Evolutionary conservation across 108 stramenopile species (phyloP), one percentile per base, ranked within the genome.

Genomic region (Skeletonema menzelii): DNA sequence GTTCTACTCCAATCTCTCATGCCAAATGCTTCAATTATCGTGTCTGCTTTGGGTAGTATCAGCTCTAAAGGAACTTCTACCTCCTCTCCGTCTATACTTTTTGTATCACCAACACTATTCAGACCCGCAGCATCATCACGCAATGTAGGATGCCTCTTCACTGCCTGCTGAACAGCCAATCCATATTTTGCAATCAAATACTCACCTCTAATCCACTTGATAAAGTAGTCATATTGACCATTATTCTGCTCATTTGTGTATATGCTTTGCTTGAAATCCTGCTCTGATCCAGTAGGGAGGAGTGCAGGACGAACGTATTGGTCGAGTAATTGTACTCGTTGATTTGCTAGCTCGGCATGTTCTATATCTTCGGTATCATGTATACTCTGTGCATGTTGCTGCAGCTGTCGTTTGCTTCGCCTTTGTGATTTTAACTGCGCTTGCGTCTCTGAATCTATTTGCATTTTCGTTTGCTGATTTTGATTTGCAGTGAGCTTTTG

Each of bases 161-260:
- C n/a, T 12, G 74, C 73, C 13, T 53, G 27, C 70, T 75, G 77
- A 24, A 88, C 83, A 0, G 27, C 34, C 8, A 76, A 65, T 56
- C 86, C 85, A 74, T 92, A 87, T 59, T 83, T 84, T 20, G 88
- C 86, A 56, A 85, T 66, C 22, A 95, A 79, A 59, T 82, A 87
- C 79, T 95, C 94, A 35, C 61, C 69, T 56, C 94, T 79, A 6
- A 76, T 63, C 90, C 90, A 95, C 57, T 85, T 87, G 63, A 91
- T 55, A n/a, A 95, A 82, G 38, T 63, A 37, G 40, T 65, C 64
- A 46, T 65, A 53, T 15, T 35, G 58, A 6, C 27, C 57, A 27
- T 62, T 26, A 46, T 32, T 44, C 27, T 44, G 31, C 15, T 58
- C 57, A 67, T 59, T 15, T 46, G 83, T 65, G 63, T 84, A 88